A percentile compares a stretch with the other conserved stretches of the same genome.
Conservation (phyloP, 1,284 basidiomycete genomes). For the Leucoagaricus sp. region DNA sequence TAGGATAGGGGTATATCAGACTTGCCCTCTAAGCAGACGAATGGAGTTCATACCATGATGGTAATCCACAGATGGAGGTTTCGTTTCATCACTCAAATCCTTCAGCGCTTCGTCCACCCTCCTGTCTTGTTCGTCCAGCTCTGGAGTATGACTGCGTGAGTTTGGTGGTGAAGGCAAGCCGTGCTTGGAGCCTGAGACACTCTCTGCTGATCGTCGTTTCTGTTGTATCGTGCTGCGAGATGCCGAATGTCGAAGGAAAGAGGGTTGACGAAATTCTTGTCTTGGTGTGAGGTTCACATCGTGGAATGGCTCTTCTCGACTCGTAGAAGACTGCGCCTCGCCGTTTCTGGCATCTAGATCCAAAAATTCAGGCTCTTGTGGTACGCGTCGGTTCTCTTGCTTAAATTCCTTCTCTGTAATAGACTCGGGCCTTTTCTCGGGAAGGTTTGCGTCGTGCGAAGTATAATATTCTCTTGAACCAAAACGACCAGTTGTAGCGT, state of each 20-base stretch:
- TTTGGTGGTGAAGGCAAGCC: slow-evolving; percentile 34
- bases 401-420: neutral
- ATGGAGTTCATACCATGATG: slow-evolving; percentile 47
- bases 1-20: slow-evolving; percentile 25
- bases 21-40: neutral
- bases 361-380: slow-evolving; percentile 63
- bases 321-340: slow-evolving; percentile 9
- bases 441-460: slow-evolving; percentile 13
- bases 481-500: slow-evolving; percentile 41
- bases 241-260: slow-evolving; percentile 24
- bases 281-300: slow-evolving; percentile 32
- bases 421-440: slow-evolving; percentile 9
- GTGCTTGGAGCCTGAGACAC: slow-evolving; percentile 15
- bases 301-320: slow-evolving; percentile 16
- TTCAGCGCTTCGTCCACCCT: slow-evolving; percentile 58
- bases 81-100: slow-evolving; percentile 42
- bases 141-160: slow-evolving; percentile 30
- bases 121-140: slow-evolving; percentile 41
- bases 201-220: neutral
- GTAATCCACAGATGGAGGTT: slow-evolving; percentile 70
- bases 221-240: slow-evolving; percentile 27
- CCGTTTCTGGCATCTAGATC: slow-evolving; percentile 52
- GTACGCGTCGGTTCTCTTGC: neutral
- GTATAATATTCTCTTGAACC: slow-evolving; percentile 36
- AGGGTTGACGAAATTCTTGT: slow-evolving; percentile 27